A percentile compares a stretch with the other conserved stretches of the same genome.
Evolutionary conservation across 1,284 basidiomycete genomes (phyloP).

Genomic region (Phellopilus nigrolimitatus): DNA sequence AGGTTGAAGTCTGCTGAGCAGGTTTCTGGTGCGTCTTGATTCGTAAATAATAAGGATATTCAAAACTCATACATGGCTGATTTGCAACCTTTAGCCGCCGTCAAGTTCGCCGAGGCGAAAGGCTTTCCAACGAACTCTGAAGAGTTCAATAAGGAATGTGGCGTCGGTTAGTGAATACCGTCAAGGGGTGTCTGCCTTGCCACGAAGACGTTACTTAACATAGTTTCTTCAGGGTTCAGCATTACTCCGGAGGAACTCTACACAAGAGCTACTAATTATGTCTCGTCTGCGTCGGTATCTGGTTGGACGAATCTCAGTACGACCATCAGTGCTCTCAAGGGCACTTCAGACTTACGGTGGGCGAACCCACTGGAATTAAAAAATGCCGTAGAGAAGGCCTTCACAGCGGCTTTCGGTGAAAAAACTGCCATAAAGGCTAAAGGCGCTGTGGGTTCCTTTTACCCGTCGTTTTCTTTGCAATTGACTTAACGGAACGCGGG

Average conservation of each 20-base stretch:
- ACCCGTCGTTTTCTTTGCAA: background rate
- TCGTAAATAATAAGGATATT: background rate
- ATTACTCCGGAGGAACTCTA: slow-evolving; percentile 71
- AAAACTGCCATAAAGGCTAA: slow-evolving; percentile 70
- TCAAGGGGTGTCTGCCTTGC: background rate
- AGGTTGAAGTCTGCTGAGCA: slow-evolving; percentile 83
- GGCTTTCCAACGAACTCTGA: slow-evolving; percentile 59
- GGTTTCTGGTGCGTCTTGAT: slow-evolving; percentile 62
- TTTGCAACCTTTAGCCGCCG: slow-evolving; percentile 51
- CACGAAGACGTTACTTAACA: background rate
- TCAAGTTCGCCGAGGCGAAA: slow-evolving; percentile 70
- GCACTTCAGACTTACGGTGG: slow-evolving; percentile 76
- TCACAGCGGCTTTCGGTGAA: slow-evolving; percentile 73
- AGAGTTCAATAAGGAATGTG: slow-evolving; percentile 79
- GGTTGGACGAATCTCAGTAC: slow-evolving; percentile 77
- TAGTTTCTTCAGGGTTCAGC: slow-evolving; percentile 58
- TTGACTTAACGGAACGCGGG: background rate
- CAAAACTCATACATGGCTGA: no score
- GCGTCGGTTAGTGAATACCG: slow-evolving; percentile 67
- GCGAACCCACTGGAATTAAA: slow-evolving; percentile 89
- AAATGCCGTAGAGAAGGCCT: slow-evolving; percentile 76
- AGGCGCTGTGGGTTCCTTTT: slow-evolving; percentile 51
- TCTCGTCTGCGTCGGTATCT: slow-evolving; percentile 48
- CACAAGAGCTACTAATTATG: slow-evolving; percentile 56
- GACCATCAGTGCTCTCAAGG: slow-evolving; percentile 69